Evolutionary conservation across 352 stramenopile genomes (phyloP).

Genomic region (Phytophthora pluvialis): DNA sequence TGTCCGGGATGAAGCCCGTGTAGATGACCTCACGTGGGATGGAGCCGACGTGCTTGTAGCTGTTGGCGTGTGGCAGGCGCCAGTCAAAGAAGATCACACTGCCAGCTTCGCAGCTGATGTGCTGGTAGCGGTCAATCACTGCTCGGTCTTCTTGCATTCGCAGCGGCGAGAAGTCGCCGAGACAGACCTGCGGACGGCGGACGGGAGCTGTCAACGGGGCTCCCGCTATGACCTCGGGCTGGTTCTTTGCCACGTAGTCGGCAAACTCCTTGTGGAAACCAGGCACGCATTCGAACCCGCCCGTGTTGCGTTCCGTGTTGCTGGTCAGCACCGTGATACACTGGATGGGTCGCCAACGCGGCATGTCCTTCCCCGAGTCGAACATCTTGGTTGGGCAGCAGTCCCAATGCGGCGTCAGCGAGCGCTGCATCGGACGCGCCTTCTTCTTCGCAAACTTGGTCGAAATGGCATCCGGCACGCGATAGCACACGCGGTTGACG

Average conservation of each 20-base stretch:
- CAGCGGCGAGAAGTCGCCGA: conserved; percentile 89
- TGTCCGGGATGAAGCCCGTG: conserved; percentile 81
- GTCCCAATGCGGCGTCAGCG: conserved; percentile 88
- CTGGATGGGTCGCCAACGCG: conserved; percentile 90
- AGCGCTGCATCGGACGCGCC: conserved; percentile 83
- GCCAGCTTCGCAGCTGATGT: conserved; percentile 64
- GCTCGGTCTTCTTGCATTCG: conserved; percentile 84
- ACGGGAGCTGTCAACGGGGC: conserved; percentile 18
- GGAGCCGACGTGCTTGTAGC: conserved; percentile 69
- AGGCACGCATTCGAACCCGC: conserved; percentile 86
- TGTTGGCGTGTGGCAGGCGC: conserved; percentile 89
- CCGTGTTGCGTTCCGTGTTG: conserved; percentile 69
- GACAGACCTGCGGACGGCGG: conserved; percentile 71
- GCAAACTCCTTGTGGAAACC: conserved; percentile 90
- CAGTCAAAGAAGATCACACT: conserved; percentile 91
- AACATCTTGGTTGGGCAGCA: conserved; percentile 84
- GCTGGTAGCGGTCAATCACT: conserved; percentile 77
- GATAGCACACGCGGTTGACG: conserved; percentile 88
- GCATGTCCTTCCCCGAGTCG: conserved; percentile 70
- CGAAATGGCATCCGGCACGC: conserved; percentile 73
- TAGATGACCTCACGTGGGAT: conserved; percentile 85
- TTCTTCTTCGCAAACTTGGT: conserved; percentile 68
- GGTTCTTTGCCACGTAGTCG: conserved; percentile 51
- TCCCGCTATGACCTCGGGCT: conserved; percentile 21
- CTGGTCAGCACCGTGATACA: conserved; percentile 87